These are phyloP conservation scores for Chytriomyces sp. DNA, from an alignment of 192 early-diverging fungal genomes.

Conservation along the genomic window DNA sequence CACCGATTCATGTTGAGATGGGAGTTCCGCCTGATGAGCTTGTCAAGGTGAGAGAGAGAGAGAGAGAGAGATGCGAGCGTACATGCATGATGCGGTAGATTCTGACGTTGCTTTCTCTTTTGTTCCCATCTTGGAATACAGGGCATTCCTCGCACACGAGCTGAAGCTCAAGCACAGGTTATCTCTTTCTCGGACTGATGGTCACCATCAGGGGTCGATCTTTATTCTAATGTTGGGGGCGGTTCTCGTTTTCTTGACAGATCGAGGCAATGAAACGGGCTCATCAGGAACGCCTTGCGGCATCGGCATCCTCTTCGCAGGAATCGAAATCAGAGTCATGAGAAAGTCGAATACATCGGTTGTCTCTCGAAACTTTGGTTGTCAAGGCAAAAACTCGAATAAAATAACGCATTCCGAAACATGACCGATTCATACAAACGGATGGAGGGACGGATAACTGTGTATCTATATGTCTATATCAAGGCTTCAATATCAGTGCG, in stretches of 20 bases:
- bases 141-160: constrained; percentile 7
- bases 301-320: constrained; percentile 4
- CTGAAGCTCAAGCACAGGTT: constrained; percentile 6
- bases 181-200: too few relatives aligned
- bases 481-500: too few relatives aligned
- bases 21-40: constrained; percentile 29
- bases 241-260: not conserved
- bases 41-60: constrained; percentile 13
- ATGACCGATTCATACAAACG: too few relatives aligned
- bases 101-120: too few relatives aligned
- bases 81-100: too few relatives aligned
- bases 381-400: too few relatives aligned
- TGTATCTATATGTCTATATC: too few relatives aligned
- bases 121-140: not conserved
- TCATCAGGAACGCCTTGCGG: constrained; percentile 21
- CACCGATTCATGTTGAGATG: constrained; percentile 17
- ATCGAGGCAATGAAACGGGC: constrained; percentile 22
- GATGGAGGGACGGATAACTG: too few relatives aligned
- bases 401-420: too few relatives aligned
- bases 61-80: too few relatives aligned
- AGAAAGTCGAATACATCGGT: not conserved
- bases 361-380: too few relatives aligned
- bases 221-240: not conserved
- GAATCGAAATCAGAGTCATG: not conserved
- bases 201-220: not conserved